Evolutionary conservation across 345 rosid species (phyloP), one percentile per base, ranked within the genome.

Genomic region (Murraya koenigii): DNA sequence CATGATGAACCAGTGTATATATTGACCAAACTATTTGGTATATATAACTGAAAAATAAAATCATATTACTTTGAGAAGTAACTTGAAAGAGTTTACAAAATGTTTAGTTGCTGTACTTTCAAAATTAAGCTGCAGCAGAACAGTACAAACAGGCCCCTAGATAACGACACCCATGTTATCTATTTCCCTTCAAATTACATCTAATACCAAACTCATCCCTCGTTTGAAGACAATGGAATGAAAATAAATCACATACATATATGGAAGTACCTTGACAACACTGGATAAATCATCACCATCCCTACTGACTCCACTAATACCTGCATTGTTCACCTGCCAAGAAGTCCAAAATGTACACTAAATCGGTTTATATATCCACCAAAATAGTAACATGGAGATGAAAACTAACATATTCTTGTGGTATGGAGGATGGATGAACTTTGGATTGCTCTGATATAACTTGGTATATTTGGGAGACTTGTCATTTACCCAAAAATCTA

Each of bases 311-410:
- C 89, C 91, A 58, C 25, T 28, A 77, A 90, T 76, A 22, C 85
- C 91, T 7, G 91, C 90, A 63, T 88, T 88, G 72, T 90, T 90
- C 49, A 87, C 88, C 91, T 87, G 79, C 66, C 28, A 9, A 36
- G 9, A 60, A 25, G 6, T n/a, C 4, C 52, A 80, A 68, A 17
- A 15, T 68, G 26, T 44, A 44, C 49, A 44, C 8, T 26, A 28
- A 26, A 17, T 47, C 60, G 54, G 30, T 13, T 58, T 11, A 11
- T 3, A 44, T 38, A 9, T 41, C 7, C 1, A 72, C 25, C 28
- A 13, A 23, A 62, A 1, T 8, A 61, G 38, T 62, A 4, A 17
- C 32, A n/a, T 1, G 30, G 13, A 3, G 6, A 1, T 9, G 23
- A n/a, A 8, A 26, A 2, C 23, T 22, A 22, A 3, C 22, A 14